Evolutionary conservation across 2,329 filamentous ascomycete genomes (phyloP).

Genomic region (Nemania sp.): DNA sequence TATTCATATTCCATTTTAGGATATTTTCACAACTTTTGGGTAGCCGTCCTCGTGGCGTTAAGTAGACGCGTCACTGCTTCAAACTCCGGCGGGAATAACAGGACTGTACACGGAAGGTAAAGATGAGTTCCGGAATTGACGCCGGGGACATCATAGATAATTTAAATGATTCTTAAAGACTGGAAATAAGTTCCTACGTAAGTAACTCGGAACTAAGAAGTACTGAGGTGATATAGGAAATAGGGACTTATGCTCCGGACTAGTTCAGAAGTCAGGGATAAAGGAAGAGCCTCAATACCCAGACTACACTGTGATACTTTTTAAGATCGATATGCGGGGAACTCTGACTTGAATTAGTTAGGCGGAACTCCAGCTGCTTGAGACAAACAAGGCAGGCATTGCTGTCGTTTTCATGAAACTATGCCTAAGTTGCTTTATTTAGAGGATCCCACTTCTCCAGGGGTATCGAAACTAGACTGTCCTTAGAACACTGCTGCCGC

Average conservation of each 20-base stretch:
- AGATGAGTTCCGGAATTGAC: not conserved
- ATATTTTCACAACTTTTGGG: not conserved
- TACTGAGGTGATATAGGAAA: not conserved
- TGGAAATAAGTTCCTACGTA: not conserved
- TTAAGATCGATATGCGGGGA: not conserved
- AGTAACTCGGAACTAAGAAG: not conserved
- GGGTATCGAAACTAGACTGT: not conserved
- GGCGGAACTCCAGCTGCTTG: not conserved
- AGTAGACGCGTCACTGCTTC: not conserved
- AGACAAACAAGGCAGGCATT: not conserved
- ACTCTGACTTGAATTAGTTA: not conserved
- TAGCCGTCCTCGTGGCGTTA: not conserved
- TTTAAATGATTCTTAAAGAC: not conserved
- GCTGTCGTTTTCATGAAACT: not conserved
- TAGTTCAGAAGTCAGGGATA: not conserved
- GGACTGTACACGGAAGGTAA: not conserved
- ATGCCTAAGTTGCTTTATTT: not conserved
- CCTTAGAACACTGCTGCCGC: slow-evolving; percentile 53
- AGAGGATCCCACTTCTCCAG: not conserved
- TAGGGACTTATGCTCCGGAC: not conserved
- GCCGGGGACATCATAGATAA: not conserved
- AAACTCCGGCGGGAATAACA: not conserved
- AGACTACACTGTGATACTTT: not conserved
- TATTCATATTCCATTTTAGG: not conserved
- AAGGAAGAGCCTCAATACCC: not conserved